These are phyloP conservation scores for Phaeolepiota aurea DNA, from an alignment of 768 basidiomycete species.

Conservation along the genomic window DNA sequence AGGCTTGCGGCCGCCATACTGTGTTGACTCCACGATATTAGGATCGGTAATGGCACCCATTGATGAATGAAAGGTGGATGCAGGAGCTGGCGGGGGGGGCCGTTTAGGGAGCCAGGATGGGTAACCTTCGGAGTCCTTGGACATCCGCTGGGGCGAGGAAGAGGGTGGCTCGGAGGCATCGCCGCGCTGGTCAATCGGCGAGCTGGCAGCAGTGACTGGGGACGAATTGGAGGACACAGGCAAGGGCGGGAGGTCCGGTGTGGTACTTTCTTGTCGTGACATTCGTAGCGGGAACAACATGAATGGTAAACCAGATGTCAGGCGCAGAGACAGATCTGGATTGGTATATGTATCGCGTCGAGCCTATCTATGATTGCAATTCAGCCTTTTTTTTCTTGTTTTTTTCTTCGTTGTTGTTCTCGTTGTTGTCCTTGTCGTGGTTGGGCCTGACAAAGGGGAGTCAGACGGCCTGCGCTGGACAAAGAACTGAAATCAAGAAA, in stretches of 20 bases:
- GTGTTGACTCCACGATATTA: conserved; percentile 21
- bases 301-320: conserved; percentile 1
- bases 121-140: conserved; percentile 57
- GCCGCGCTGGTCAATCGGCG: conserved; percentile 12
- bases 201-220: not conserved
- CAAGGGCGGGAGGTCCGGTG: conserved; percentile 12
- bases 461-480: not conserved
- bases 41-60: conserved; percentile 25
- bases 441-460: no score
- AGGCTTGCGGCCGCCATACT: conserved; percentile 61
- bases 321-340: not conserved
- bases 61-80: conserved; percentile 58
- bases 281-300: conserved; percentile 24
- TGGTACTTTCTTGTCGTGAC: conserved; percentile 24
- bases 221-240: not conserved
- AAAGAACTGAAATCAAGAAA: conserved; percentile 7
- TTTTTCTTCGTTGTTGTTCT: no score
- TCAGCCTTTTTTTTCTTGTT: no score
- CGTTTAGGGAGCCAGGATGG: conserved; percentile 80
- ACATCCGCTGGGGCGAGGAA: conserved; percentile 22
- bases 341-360: conserved; percentile 21
- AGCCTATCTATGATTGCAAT: not conserved
- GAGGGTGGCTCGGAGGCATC: conserved; percentile 19
- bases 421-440: no score
- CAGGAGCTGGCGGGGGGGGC: conserved; percentile 69